Evolutionary conservation across 2,329 filamentous ascomycete species (phyloP), one percentile per base, ranked within the genome.

Genomic region (Fusarium sp.): DNA sequence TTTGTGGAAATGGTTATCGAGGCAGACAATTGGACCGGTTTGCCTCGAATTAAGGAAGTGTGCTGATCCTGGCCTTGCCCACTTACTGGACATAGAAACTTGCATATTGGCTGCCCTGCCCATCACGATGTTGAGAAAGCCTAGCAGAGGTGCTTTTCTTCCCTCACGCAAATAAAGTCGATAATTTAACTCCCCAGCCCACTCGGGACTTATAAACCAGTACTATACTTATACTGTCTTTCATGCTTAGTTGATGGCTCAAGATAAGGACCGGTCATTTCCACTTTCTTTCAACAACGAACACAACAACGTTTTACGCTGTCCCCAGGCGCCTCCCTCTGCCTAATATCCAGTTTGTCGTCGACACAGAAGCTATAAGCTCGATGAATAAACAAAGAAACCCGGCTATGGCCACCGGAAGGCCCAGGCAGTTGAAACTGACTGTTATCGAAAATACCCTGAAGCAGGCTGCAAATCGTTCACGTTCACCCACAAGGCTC

Each of bases 51-150:
- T 30, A 24, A 24, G n/a, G 37, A 54, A 65, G 49, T 41, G 24
- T 63, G 59, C 47, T 53, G 14, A 24, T 43, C 37, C 40, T n/a
- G 15, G 15, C 26, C 15, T 32, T 6, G 45, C 35, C 30, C 65
- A 55, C 44, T 65, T 39, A 55, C 46, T 68, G 65, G 54, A 35
- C 43, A 44, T 45, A 40, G 43, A 46, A 26, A 43, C 19, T 37
- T 68, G 65, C 65, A 67, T 52, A 46, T 67, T 68, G 40, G 41
- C 41, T 60, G 22, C 26, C 20, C 33, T 60, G 53, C 24, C 46
- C 32, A 24, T 43, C 37, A 50, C 60, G 35, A 65, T 65, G 20
- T 52, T 37, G 28, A 37, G 22, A 37, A 59, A 47, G 49, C 53
- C 60, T 52, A 41, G 53, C 60, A 35, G 11, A 59, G 43, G 14